Conservation (phyloP, 345 rosid species). For the Melaleuca quinquenervia region DNA sequence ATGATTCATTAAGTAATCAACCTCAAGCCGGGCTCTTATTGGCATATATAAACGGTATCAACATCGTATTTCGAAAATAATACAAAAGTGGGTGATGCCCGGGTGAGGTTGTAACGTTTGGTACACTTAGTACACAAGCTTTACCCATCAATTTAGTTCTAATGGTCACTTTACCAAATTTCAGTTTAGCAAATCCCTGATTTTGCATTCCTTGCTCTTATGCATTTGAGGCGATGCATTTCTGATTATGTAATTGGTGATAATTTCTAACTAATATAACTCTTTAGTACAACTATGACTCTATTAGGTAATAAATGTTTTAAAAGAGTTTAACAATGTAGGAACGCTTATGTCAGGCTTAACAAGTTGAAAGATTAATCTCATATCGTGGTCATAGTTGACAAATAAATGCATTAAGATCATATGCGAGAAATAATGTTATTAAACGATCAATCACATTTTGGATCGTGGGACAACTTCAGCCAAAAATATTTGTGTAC, state of each 20-base stretch:
- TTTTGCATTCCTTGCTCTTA: neutral
- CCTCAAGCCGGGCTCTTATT: neutral
- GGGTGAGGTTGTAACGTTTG: neutral
- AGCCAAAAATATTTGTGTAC: accelerated
- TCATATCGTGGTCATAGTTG: neutral
- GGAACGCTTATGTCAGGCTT: neutral
- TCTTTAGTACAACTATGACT: neutral
- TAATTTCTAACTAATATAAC: neutral
- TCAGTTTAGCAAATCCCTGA: neutral
- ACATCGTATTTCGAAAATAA: neutral
- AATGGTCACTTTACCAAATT: neutral
- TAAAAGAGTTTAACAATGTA: neutral
- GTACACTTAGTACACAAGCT: neutral
- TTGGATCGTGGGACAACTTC: neutral
- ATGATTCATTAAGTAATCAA: neutral
- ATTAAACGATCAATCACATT: neutral
- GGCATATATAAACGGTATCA: neutral
- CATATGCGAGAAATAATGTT: neutral
- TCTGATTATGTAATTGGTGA: neutral
- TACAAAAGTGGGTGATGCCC: neutral
- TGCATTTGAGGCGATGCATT: neutral
- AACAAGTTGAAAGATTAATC: neutral
- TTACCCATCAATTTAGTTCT: neutral
- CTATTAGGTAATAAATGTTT: neutral
- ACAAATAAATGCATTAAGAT: neutral